Conservation (phyloP, 2,329 filamentous ascomycete genomes). For the Aspergillus proliferans region DNA sequence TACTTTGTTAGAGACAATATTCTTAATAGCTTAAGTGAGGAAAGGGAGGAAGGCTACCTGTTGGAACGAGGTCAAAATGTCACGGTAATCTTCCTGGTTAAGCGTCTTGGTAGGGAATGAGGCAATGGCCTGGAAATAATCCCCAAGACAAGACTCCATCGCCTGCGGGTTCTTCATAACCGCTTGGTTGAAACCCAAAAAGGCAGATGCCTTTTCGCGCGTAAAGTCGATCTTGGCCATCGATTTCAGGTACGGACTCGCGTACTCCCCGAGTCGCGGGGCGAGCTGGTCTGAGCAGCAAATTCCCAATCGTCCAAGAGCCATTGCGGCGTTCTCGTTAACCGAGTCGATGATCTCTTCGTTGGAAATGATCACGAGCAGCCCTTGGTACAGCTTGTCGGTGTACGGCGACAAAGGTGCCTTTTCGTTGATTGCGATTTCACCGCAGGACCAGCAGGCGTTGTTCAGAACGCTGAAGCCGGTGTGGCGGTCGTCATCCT, state of each 20-base stretch:
- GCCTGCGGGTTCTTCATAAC: constrained; percentile 82
- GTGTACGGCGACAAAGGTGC: constrained; percentile 69
- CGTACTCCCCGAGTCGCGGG: constrained; percentile 71
- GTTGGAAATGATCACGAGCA: constrained; percentile 78
- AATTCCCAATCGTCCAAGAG: constrained; percentile 78
- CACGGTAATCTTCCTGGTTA: constrained; percentile 54
- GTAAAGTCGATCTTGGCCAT: constrained; percentile 83
- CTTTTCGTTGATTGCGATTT: constrained; percentile 76
- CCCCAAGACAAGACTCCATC: constrained; percentile 77
- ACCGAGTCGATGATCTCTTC: constrained; percentile 79
- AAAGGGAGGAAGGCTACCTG: constrained; percentile 51
- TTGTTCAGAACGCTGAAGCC: constrained; percentile 95
- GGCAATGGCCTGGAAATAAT: constrained; percentile 80
- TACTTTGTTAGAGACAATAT: too few relatives aligned
- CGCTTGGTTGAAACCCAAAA: constrained; percentile 81
- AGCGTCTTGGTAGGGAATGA: constrained; percentile 57
- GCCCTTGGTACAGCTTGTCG: constrained; percentile 67
- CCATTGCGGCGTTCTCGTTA: constrained; percentile 89
- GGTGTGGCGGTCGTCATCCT: constrained; percentile 74
- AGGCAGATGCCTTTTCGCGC: constrained; percentile 89
- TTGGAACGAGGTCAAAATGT: constrained; percentile 67
- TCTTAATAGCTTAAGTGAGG: too few relatives aligned
- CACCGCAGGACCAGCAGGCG: constrained; percentile 92
- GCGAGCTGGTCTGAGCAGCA: constrained; percentile 70
- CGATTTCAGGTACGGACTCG: constrained; percentile 70